Percentiles rank a stretch among this genome's conserved stretches.
These are phyloP conservation scores for Bocquillonia castaneifolia DNA, from an alignment of 441 rosid genomes.

Conservation along the genomic window DNA sequence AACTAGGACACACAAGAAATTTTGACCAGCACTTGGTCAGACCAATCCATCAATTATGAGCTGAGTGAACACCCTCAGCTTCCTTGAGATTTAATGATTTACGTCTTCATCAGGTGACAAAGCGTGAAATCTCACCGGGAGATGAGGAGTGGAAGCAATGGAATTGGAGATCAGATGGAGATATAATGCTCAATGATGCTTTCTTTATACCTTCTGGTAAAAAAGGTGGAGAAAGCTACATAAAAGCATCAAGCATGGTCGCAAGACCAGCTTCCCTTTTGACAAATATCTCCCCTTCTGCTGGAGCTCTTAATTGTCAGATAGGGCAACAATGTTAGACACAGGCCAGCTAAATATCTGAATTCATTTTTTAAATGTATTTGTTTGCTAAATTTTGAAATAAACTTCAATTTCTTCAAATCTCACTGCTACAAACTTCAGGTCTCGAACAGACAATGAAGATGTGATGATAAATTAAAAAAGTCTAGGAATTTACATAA, in stretches of 20 bases:
- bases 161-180: conserved; percentile 92
- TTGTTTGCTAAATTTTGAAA: background rate
- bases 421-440: background rate
- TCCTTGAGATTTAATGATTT: conserved; percentile 6
- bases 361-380: conserved; percentile 1
- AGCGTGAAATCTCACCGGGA: conserved; percentile 48
- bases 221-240: conserved; percentile 57
- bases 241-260: conserved; percentile 72
- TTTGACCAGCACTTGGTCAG: conserved; percentile 4
- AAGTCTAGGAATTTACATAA: conserved; percentile 6
- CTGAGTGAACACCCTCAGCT: background rate
- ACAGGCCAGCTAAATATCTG: conserved; percentile 3
- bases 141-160: conserved; percentile 52
- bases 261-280: conserved; percentile 66
- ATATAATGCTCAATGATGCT: conserved; percentile 70
- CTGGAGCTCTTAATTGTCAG: conserved; percentile 64
- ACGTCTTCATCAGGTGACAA: conserved; percentile 52
- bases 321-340: conserved; percentile 38
- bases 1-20: background rate
- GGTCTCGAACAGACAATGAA: background rate
- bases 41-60: background rate
- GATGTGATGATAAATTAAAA: conserved; percentile 9
- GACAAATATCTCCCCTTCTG: conserved; percentile 46
- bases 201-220: conserved; percentile 75
- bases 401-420: conserved; percentile 4